A percentile compares a stretch with the other conserved stretches of the same genome.
Conservation (phyloP, 371 early-diverging fungal genomes). For the Lichtheimia hyalospora region DNA sequence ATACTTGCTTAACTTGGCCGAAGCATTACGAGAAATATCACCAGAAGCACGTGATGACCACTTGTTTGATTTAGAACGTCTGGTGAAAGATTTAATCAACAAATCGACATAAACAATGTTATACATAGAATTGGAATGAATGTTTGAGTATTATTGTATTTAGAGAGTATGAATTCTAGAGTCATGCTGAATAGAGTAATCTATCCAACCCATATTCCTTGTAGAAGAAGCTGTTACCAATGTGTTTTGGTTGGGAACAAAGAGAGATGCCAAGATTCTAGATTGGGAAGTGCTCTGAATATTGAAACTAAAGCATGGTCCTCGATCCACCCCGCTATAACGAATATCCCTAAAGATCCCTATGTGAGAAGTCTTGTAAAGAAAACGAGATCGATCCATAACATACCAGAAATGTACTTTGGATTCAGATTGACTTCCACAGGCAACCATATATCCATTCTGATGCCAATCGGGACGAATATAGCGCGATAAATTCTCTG, state of each 20-base stretch:
- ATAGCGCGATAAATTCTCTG: conserved; percentile 33
- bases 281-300: conserved; percentile 6
- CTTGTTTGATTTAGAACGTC: conserved; percentile 58
- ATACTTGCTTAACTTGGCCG: conserved; percentile 71
- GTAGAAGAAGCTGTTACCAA: conserved; percentile 25
- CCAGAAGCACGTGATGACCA: conserved; percentile 66
- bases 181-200: conserved; percentile 26
- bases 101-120: not conserved
- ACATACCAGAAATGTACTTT: conserved; percentile 41
- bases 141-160: too few relatives aligned
- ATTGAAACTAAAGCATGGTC: conserved; percentile 18
- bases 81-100: conserved; percentile 32
- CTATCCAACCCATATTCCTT: conserved; percentile 30
- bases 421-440: conserved; percentile 25
- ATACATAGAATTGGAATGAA: too few relatives aligned
- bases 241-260: conserved; percentile 25
- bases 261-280: conserved; percentile 19
- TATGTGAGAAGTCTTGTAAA: too few relatives aligned
- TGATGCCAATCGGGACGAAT: conserved; percentile 38
- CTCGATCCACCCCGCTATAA: conserved; percentile 22
- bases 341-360: conserved; percentile 23
- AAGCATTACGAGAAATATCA: conserved; percentile 59
- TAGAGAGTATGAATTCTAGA: not conserved
- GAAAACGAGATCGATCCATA: not conserved
- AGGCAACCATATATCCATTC: conserved; percentile 38